Percentiles rank a stretch among this genome's conserved stretches.
These are phyloP conservation scores for Trametes versicolor DNA, from an alignment of 1,284 basidiomycete species.

Conservation along the genomic window DNA sequence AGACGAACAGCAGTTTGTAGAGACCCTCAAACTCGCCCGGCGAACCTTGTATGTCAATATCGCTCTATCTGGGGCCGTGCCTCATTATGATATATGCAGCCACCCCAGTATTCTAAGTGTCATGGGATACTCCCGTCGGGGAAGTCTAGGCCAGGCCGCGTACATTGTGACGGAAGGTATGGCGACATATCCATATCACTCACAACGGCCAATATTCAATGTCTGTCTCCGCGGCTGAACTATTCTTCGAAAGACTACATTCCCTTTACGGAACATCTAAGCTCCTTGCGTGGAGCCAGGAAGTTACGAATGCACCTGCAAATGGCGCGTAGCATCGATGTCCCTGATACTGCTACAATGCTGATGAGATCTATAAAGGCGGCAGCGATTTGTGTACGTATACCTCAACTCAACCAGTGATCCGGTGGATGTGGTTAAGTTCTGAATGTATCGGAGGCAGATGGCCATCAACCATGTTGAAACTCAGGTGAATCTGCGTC, in stretches of 20 bases:
- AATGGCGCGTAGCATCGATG: not conserved
- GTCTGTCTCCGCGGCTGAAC: no score
- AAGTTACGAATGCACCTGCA: not conserved
- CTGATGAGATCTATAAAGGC: no score
- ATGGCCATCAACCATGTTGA: not conserved
- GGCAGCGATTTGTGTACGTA: no score
- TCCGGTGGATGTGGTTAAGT: no score
- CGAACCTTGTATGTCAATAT: not conserved
- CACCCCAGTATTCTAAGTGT: not conserved
- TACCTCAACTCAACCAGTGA: no score
- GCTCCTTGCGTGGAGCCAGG: not conserved
- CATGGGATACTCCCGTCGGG: not conserved
- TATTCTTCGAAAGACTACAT: not conserved
- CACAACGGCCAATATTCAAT: no score
- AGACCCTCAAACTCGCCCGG: not conserved
- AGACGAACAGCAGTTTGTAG: not conserved
- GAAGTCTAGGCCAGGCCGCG: not conserved
- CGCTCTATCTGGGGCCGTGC: not conserved
- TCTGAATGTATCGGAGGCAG: not conserved
- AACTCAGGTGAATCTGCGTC: not conserved
- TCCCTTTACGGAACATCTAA: not conserved
- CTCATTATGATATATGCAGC: not conserved
- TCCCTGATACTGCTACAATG: no score
- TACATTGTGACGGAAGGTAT: not conserved
- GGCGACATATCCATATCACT: not conserved